Conservation (phyloP, 2,329 filamentous ascomycete species). For the Colletotrichum falcatum region DNA sequence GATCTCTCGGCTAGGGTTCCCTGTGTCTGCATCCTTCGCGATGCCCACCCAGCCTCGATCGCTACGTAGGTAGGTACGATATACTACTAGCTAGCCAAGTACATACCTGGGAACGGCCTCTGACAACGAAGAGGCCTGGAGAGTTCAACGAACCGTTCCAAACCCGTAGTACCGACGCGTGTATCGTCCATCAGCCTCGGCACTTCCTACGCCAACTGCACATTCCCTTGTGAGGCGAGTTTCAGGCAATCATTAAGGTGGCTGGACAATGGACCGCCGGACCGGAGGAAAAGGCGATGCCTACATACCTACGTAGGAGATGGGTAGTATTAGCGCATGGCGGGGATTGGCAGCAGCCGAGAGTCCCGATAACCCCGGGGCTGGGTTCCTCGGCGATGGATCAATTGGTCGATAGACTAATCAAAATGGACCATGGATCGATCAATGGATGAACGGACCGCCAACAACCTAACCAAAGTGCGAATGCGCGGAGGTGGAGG, state of each 20-base stretch:
- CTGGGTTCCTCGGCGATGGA: conserved; percentile 5
- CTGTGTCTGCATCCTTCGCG: neutral
- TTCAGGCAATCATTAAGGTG: neutral
- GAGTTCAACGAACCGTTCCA: neutral
- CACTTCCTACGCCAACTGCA: neutral
- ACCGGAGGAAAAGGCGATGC: neutral
- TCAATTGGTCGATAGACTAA: neutral
- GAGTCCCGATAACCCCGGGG: conserved; percentile 32
- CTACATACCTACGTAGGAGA: neutral
- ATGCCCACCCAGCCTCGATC: neutral
- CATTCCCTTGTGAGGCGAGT: neutral
- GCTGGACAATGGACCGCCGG: conserved; percentile 9
- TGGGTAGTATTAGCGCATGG: neutral
- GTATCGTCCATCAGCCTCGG: neutral
- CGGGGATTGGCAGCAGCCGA: conserved; percentile 32
- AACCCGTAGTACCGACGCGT: neutral
- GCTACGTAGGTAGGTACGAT: neutral
- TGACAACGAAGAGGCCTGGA: neutral
- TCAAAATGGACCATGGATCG: neutral
- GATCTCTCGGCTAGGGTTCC: conserved; percentile 28
- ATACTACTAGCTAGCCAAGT: neutral
- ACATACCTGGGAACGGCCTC: neutral
- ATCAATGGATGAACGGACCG: neutral
- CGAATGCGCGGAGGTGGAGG: conserved; percentile 39
- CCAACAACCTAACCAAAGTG: too few species aligned